Evolutionary conservation across 331 rosid genomes (phyloP).

Genomic region (Malus hybrid): DNA sequence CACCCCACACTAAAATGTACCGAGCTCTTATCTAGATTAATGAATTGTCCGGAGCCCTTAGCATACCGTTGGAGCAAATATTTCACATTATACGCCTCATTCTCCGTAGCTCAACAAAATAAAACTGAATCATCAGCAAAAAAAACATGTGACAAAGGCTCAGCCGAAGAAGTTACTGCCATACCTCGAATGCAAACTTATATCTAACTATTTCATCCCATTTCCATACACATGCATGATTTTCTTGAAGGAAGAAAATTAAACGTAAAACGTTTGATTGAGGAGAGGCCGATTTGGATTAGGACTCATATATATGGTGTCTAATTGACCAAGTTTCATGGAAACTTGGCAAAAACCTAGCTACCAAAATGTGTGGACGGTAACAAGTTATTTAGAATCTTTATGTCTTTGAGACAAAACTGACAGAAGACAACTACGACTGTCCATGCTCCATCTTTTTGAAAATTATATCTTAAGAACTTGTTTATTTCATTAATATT

Average conservation of each 20-base stretch:
- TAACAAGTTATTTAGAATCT: background rate
- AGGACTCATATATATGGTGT: background rate
- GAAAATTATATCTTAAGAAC: background rate
- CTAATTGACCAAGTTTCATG: background rate
- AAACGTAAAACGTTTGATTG: background rate
- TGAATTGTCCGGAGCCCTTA: too few relatives aligned
- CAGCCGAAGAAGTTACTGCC: too few relatives aligned
- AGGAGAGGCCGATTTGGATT: background rate
- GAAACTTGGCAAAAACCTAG: background rate
- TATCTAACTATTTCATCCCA: background rate
- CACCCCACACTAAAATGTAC: too few relatives aligned
- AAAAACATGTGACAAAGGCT: too few relatives aligned
- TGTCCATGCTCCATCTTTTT: background rate
- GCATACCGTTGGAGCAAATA: too few relatives aligned
- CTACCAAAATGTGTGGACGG: slow-evolving; percentile 7
- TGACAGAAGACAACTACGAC: background rate
- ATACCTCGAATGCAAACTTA: too few relatives aligned
- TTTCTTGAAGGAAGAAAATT: background rate
- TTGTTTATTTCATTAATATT: background rate
- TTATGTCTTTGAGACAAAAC: background rate
- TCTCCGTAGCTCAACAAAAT: too few relatives aligned
- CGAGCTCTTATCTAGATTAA: too few relatives aligned
- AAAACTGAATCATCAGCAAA: too few relatives aligned
- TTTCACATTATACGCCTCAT: too few relatives aligned
- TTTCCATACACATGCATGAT: background rate